Conservation (phyloP, 2,329 filamentous ascomycete genomes). For the Tolypocladium tundrense region DNA sequence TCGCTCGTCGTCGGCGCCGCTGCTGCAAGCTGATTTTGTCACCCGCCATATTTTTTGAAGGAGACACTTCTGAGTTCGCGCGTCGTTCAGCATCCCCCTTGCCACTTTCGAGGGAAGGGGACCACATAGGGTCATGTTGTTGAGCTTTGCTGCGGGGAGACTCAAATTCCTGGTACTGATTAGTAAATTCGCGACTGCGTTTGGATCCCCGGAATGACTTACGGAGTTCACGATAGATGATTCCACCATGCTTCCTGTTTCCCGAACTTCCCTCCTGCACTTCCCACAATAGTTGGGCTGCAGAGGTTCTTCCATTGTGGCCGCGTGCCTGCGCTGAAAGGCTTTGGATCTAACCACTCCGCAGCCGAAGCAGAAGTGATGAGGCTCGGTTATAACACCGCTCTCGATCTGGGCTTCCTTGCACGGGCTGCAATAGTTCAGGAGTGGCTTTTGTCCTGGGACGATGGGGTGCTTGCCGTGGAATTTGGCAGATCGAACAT, state of each 20-base stretch:
- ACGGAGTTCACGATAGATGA: conserved; percentile 15
- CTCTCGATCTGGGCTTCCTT: conserved; percentile 14
- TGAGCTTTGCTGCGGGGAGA: too few relatives aligned
- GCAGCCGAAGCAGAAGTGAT: conserved; percentile 31
- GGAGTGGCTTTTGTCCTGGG: conserved; percentile 10
- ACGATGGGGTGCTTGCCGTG: conserved; percentile 22
- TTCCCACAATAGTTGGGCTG: conserved; percentile 21
- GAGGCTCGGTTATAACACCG: conserved; percentile 9
- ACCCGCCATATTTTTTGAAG: too few relatives aligned
- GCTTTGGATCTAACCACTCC: conserved; percentile 14
- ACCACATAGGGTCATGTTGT: background rate
- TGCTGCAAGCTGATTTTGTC: background rate
- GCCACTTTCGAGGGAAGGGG: background rate
- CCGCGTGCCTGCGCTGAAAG: conserved; percentile 12
- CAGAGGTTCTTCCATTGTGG: conserved; percentile 13
- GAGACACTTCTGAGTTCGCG: background rate
- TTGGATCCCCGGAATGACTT: conserved; percentile 4
- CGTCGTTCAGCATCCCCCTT: background rate
- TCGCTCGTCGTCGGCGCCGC: background rate
- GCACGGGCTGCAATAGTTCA: conserved; percentile 26
- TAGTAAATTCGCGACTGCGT: background rate
- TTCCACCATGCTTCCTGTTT: conserved; percentile 13
- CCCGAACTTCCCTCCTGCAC: conserved; percentile 15
- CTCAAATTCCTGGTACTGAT: background rate
- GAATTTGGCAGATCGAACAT: conserved; percentile 21